Conservation (phyloP, 352 stramenopile genomes). For the Pelagophyceae sp. region DNA sequence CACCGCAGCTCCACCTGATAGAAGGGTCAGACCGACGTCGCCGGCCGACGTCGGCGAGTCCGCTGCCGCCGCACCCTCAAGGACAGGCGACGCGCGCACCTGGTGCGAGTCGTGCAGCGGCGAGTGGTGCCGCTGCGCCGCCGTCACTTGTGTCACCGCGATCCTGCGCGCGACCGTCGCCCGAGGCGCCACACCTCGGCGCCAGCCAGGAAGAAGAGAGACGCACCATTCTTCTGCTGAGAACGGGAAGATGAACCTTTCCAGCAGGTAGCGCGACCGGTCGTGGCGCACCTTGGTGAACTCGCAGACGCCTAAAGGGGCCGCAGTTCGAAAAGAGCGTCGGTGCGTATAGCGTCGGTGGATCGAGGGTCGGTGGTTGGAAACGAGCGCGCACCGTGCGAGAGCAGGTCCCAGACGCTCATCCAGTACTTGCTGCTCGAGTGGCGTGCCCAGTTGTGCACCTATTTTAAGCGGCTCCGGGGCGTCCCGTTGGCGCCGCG, state of each 20-base stretch:
- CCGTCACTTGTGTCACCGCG: too few species aligned
- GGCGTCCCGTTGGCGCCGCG: too few species aligned
- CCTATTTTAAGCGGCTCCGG: too few species aligned
- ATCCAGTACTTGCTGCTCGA: not conserved
- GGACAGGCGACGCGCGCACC: too few species aligned
- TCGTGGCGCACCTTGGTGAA: not conserved
- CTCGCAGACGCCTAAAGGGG: not conserved
- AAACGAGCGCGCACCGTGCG: not conserved
- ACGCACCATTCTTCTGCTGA: not conserved
- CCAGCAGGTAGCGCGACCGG: not conserved
- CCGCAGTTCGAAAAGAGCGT: too few species aligned
- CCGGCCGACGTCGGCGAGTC: too few species aligned
- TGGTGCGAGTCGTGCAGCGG: not conserved
- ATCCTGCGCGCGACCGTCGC: too few species aligned
- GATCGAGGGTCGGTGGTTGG: not conserved
- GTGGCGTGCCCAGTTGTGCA: not conserved
- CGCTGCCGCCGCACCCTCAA: too few species aligned
- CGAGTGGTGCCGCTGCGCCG: not conserved
- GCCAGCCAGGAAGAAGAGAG: not conserved
- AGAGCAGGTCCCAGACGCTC: not conserved
- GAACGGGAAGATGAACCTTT: not conserved
- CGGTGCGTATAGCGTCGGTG: too few species aligned
- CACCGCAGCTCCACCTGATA: not conserved
- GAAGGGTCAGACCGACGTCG: too few species aligned
- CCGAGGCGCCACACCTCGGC: too few species aligned